Percentiles rank a stretch among this genome's conserved stretches.
These are phyloP conservation scores for Nigrospora osmanthi DNA, from an alignment of 2,329 filamentous ascomycete species.

Conservation along the genomic window DNA sequence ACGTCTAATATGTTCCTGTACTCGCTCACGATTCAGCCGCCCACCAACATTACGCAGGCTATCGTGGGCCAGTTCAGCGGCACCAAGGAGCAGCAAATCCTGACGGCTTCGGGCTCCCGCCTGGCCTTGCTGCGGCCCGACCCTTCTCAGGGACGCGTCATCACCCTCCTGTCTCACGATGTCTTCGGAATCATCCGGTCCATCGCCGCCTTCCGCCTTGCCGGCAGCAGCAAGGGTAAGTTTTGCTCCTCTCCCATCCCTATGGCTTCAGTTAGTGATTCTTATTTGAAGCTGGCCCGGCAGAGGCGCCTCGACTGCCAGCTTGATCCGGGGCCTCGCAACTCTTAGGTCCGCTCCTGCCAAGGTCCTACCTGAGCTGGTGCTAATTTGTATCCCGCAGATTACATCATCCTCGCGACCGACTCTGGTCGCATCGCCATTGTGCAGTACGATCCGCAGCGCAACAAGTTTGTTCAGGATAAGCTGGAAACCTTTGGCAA, in stretches of 20 bases:
- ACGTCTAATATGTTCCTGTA: slow-evolving; percentile 99
- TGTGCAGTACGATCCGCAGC: slow-evolving; percentile 79
- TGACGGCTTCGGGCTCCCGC: slow-evolving; percentile 85
- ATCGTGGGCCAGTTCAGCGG: slow-evolving; percentile 92
- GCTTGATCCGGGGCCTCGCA: slow-evolving; percentile 16
- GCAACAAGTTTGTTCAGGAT: slow-evolving; percentile 81
- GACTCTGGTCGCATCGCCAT: slow-evolving; percentile 95
- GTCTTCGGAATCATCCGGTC: slow-evolving; percentile 92
- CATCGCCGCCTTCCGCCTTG: slow-evolving; percentile 81
- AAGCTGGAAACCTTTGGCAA: slow-evolving; percentile 98
- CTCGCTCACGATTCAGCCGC: slow-evolving; percentile 89
- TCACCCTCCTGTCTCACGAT: slow-evolving; percentile 82
- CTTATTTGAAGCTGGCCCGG: slow-evolving; percentile 48
- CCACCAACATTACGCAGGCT: slow-evolving; percentile 82
- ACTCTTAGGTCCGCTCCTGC: slow-evolving; percentile 4
- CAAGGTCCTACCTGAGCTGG: slow-evolving; percentile 1
- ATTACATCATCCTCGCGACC: slow-evolving; percentile 91
- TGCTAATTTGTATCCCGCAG: slow-evolving; percentile 38
- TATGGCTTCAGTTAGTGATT: slow-evolving; percentile 63
- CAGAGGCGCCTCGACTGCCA: slow-evolving; percentile 26
- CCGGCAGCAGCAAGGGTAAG: slow-evolving; percentile 94
- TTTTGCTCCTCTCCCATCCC: slow-evolving; percentile 32
- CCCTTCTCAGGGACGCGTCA: slow-evolving; percentile 75
- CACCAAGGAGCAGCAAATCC: slow-evolving; percentile 95
- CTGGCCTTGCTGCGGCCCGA: slow-evolving; percentile 84